These are phyloP conservation scores for Lablab purpureus DNA, from an alignment of 306 rosid species.

Conservation along the genomic window DNA sequence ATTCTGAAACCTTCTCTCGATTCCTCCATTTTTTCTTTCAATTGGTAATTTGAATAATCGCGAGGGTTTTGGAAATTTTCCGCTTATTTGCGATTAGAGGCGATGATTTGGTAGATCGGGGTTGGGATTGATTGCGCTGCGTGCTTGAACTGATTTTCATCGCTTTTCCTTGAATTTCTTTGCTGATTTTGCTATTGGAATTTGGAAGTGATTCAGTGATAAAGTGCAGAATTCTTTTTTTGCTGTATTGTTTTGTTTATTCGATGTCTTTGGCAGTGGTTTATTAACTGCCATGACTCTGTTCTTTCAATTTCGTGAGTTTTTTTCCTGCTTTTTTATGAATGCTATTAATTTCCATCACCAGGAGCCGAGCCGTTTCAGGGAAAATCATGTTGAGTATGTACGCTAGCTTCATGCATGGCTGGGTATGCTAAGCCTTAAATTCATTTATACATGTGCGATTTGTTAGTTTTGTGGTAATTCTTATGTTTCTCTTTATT, in stretches of 20 bases:
- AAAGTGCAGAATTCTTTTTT: too few species aligned
- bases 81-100: neutral
- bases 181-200: neutral
- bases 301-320: neutral
- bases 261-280: too few species aligned
- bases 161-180: neutral
- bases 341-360: slow-evolving; percentile 30
- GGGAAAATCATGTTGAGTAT: slow-evolving; percentile 48
- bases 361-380: slow-evolving; percentile 48
- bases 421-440: slow-evolving; percentile 46
- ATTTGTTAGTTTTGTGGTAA: neutral
- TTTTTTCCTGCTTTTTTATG: neutral
- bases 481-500: neutral
- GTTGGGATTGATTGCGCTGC: neutral
- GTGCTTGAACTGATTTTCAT: neutral
- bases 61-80: neutral
- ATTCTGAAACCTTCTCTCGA: neutral
- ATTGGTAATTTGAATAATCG: too few species aligned
- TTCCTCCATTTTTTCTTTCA: neutral
- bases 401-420: slow-evolving; percentile 34
- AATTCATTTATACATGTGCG: neutral
- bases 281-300: too few species aligned
- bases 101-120: slow-evolving; percentile 47
- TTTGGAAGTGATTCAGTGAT: too few species aligned
- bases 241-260: too few species aligned